phyloP scores from a whole-genome alignment of 2,329 filamentous ascomycete species.

The Microcera coccophila region DNA sequence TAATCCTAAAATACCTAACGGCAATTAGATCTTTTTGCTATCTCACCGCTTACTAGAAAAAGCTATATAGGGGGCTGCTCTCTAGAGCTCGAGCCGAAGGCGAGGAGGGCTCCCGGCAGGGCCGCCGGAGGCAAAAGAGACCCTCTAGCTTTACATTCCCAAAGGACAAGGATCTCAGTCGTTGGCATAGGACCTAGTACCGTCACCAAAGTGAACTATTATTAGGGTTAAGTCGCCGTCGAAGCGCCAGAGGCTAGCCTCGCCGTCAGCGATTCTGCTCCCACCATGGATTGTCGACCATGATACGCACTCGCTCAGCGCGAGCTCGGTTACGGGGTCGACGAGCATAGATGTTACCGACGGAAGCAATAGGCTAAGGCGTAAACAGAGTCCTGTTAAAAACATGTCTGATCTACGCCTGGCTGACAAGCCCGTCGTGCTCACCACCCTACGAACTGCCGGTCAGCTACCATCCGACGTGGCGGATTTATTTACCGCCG shows the following conservation, averaged over 20 bases:
- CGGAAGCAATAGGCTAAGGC: neutral
- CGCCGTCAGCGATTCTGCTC: neutral
- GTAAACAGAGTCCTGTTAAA: conserved; percentile 1
- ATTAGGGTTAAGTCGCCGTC: neutral
- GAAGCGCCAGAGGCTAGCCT: neutral
- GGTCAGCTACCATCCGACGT: conserved; percentile 1
- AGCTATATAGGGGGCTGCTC: no score
- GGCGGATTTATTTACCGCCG: neutral
- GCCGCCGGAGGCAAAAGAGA: no score
- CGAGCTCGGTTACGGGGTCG: conserved; percentile 2
- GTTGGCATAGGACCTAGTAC: no score
- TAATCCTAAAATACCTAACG: no score
- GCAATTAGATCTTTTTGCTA: no score
- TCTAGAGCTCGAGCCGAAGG: no score
- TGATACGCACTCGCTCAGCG: neutral
- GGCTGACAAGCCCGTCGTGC: conserved; percentile 1
- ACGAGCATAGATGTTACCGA: neutral
- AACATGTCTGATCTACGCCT: conserved; percentile 2
- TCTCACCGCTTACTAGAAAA: no score
- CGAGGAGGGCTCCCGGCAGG: no score
- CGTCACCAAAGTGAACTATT: no score
- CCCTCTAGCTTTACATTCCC: no score
- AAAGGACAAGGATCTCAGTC: no score
- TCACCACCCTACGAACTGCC: neutral
- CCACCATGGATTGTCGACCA: neutral